Percentiles rank a stretch among this genome's conserved stretches.
Conservation (phyloP, 371 early-diverging fungal genomes). For the Phascolomyces articulosus region DNA sequence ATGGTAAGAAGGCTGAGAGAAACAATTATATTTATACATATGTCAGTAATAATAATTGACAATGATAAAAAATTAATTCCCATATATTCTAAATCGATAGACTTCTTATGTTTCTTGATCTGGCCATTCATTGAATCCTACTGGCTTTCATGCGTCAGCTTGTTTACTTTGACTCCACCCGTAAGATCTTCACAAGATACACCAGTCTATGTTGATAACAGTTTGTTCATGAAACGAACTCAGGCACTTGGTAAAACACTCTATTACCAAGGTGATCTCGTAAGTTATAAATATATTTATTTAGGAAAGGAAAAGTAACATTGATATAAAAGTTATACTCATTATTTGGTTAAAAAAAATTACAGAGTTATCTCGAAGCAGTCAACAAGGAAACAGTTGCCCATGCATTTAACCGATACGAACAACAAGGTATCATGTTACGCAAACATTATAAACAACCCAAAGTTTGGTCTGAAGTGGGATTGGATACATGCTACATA, state of each 20-base stretch:
- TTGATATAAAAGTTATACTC: too few relatives aligned
- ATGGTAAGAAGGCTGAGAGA: slow-evolving; percentile 63
- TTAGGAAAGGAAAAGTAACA: too few relatives aligned
- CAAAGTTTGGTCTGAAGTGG: slow-evolving; percentile 52
- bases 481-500: slow-evolving; percentile 55
- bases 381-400: slow-evolving; percentile 84
- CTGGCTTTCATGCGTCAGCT: slow-evolving; percentile 73
- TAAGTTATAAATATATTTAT: background rate
- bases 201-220: slow-evolving; percentile 72
- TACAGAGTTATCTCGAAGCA: slow-evolving; percentile 74
- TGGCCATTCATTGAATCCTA: slow-evolving; percentile 94
- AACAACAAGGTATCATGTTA: slow-evolving; percentile 68
- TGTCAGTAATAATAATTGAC: too few relatives aligned
- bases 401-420: slow-evolving; percentile 73
- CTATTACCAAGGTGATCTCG: slow-evolving; percentile 20
- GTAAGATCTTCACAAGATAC: slow-evolving; percentile 16
- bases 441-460: slow-evolving; percentile 44
- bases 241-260: slow-evolving; percentile 79
- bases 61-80: too few relatives aligned
- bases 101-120: slow-evolving; percentile 83
- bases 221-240: slow-evolving; percentile 63
- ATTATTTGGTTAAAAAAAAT: background rate
- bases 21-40: too few relatives aligned
- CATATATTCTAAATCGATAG: too few relatives aligned
- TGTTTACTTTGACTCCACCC: slow-evolving; percentile 61